These are phyloP conservation scores for Durusdinium trenchii DNA, from an alignment of 73 alveolate genomes.

Conservation along the genomic window DNA sequence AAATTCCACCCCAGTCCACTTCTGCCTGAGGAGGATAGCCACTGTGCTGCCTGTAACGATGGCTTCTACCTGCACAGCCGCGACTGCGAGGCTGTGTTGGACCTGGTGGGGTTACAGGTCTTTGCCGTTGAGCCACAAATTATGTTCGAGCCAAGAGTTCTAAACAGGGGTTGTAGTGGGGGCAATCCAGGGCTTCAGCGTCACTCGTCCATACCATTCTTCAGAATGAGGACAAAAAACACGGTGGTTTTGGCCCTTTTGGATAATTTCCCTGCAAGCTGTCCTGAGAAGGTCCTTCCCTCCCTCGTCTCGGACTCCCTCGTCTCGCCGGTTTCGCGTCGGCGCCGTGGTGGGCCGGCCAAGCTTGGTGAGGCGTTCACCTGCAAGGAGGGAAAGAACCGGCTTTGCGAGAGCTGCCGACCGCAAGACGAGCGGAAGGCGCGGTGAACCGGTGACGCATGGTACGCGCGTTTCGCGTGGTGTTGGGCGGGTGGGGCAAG, in stretches of 20 bases:
- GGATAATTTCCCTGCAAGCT: too few relatives aligned
- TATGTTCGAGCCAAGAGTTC: too few relatives aligned
- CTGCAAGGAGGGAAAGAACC: constrained; percentile 27
- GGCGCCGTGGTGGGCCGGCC: too few relatives aligned
- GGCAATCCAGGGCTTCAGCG: too few relatives aligned
- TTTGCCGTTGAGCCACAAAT: background rate
- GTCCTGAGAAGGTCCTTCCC: too few relatives aligned
- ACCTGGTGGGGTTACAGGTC: background rate
- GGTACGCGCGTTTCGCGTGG: background rate
- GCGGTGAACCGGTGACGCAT: too few relatives aligned
- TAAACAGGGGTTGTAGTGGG: too few relatives aligned
- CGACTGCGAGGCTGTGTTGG: constrained; percentile 12
- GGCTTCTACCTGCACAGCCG: constrained; percentile 53
- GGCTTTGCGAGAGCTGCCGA: constrained; percentile 41
- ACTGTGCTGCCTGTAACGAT: constrained; percentile 32
- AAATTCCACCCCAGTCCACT: background rate
- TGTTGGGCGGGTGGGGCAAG: background rate
- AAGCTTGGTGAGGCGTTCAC: constrained; percentile 24
- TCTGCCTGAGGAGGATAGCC: constrained; percentile 27
- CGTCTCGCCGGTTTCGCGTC: too few relatives aligned
- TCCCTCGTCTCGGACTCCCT: too few relatives aligned
- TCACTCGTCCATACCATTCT: too few relatives aligned
- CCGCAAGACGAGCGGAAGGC: constrained; percentile 35
- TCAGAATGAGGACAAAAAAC: too few relatives aligned
- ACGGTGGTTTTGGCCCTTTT: too few relatives aligned